These are phyloP conservation scores for Ulmus americana DNA, from an alignment of 331 rosid genomes.

Conservation along the genomic window DNA sequence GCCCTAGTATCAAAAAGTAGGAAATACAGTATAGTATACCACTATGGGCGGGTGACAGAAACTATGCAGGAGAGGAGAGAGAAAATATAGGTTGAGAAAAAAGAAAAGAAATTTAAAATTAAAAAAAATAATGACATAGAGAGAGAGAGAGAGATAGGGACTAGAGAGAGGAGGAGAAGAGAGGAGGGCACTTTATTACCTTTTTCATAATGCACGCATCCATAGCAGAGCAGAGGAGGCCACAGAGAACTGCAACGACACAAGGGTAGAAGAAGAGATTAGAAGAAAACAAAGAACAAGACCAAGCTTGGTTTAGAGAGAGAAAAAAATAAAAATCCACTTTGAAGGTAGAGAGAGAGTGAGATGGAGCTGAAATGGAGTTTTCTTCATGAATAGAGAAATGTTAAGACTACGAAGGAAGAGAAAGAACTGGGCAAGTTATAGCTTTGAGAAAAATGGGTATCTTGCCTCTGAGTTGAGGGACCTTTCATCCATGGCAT, in stretches of 20 bases:
- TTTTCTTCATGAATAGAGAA: neutral
- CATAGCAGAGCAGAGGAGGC: conserved; percentile 29
- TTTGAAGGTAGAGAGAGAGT: neutral
- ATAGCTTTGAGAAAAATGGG: conserved; percentile 11
- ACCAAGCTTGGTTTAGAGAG: conserved; percentile 4
- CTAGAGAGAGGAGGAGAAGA: conserved; percentile 24
- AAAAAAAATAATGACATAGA: conserved; percentile 8
- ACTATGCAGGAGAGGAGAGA: conserved; percentile 4
- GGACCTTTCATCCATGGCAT: conserved; percentile 24
- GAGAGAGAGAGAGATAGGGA: too few species aligned
- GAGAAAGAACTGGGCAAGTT: neutral
- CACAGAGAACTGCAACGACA: conserved; percentile 19
- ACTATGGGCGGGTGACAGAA: conserved; percentile 23
- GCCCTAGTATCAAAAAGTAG: neutral
- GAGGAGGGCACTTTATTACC: conserved; percentile 36
- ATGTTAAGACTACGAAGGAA: conserved; percentile 2
- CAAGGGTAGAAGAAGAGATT: conserved; percentile 2
- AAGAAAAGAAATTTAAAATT: neutral
- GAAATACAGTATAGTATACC: conserved; percentile 15
- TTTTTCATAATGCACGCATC: conserved; percentile 41
- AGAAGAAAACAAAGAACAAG: neutral
- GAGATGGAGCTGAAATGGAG: conserved; percentile 7
- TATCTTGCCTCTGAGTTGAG: conserved; percentile 14
- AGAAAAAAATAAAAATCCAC: neutral
- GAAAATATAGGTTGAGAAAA: neutral